Evolutionary conservation across 192 early-diverging fungal genomes (phyloP), one percentile per base, ranked within the genome.

Genomic region (Entrophospora sp.): DNA sequence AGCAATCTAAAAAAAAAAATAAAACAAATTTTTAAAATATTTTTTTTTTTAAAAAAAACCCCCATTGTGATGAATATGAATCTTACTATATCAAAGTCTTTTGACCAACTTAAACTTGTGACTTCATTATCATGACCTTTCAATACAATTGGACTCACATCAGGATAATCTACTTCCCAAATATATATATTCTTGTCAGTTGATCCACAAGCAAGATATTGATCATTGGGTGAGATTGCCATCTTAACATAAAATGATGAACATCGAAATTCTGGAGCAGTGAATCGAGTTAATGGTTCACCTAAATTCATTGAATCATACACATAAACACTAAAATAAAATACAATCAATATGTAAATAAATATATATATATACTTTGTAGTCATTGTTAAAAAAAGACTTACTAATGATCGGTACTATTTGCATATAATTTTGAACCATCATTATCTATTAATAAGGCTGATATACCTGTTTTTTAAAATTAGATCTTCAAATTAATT

Each of bases 41-140:
- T 62, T 31, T 38, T 5, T 27, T 7, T 32, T 44, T 18, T 16
- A 37, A 34, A 38, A 13, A 25, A n/a, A 30, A 25, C 16, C 16
- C 10, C 8, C 31, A n/a, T 42, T 28, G 45, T n/a, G 18, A 22
- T 27, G 22, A 25, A 69, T n/a, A 38, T 2, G 5, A 4, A 30
- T 31, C 69, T 60, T 68, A 85, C 83, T 70, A 79, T 69, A 24
- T 77, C 70, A 5, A 73, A 52, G 32, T 76, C 66, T 9, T 64
- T 71, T 35, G 76, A 76, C 91, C 91, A 93, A 32, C 77, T 74
- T n/a, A 93, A 83, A 27, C 81, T 79, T 0, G 86, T 84, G 8
- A 85, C 85, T 66, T 87, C 87, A 24, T 77, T 70, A 6, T 66
- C 57, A 71, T 92, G 89, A 3, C 73, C 88, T 59, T 79, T 67